Percentiles rank a stretch among this genome's conserved stretches.
These are phyloP conservation scores for Colletotrichum lindemuthianum DNA, from an alignment of 2,329 filamentous ascomycete species.

Conservation along the genomic window DNA sequence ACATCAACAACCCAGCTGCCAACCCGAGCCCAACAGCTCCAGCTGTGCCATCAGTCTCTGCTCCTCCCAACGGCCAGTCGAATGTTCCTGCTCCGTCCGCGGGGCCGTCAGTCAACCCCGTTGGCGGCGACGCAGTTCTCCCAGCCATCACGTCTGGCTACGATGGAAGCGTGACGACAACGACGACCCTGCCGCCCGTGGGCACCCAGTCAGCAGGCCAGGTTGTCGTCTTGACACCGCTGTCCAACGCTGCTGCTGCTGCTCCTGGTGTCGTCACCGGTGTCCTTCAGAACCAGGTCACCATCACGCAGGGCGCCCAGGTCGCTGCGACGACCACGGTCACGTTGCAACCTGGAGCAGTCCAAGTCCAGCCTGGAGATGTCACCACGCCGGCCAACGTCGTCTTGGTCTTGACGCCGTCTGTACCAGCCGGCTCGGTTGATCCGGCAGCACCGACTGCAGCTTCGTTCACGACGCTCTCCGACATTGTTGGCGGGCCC, in stretches of 20 bases:
- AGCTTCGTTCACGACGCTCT: slow-evolving; percentile 23
- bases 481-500: not conserved
- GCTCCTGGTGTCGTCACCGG: not conserved
- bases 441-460: not conserved
- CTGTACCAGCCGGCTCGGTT: not conserved
- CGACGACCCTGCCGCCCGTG: slow-evolving; percentile 14
- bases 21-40: slow-evolving; percentile 10
- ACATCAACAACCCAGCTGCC: not conserved
- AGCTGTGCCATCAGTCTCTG: not conserved
- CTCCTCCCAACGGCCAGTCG: not conserved
- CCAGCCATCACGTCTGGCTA: slow-evolving; percentile 18
- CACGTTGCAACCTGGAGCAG: not conserved
- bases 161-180: slow-evolving; percentile 12
- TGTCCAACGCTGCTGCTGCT: not conserved
- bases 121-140: not conserved
- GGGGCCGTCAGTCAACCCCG: not conserved
- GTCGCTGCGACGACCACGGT: slow-evolving; percentile 8
- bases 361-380: not conserved
- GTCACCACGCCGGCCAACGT: not conserved
- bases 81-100: slow-evolving; percentile 8
- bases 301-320: slow-evolving; percentile 12
- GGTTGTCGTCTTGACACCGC: slow-evolving; percentile 18
- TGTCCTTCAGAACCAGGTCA: not conserved
- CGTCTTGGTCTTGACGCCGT: slow-evolving; percentile 20
- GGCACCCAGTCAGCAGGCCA: slow-evolving; percentile 8